Conservation (phyloP, 2,329 filamentous ascomycete genomes). For the Aspergillus ochraceus region DNA sequence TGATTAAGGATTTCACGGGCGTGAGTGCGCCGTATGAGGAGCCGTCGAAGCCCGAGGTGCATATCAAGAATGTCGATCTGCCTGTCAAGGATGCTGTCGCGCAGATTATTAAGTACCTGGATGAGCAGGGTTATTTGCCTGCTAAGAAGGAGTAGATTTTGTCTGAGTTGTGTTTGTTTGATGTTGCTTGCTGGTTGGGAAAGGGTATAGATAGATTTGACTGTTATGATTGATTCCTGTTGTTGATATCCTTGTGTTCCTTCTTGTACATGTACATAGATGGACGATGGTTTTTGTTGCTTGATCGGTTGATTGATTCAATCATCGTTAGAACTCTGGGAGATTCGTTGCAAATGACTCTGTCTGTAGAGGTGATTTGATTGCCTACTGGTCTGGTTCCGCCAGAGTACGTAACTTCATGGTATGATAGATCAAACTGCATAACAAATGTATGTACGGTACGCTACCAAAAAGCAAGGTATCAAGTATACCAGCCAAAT, state of each 20-base stretch:
- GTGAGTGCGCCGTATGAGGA: constrained; percentile 94
- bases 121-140: constrained; percentile 64
- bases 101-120: constrained; percentile 77
- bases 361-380: no score
- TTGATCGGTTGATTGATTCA: no score
- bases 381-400: not conserved
- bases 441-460: constrained; percentile 15
- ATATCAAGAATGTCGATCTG: constrained; percentile 77
- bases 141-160: constrained; percentile 34
- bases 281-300: not conserved
- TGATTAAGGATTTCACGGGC: constrained; percentile 97
- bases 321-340: no score
- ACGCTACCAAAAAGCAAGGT: constrained; percentile 9
- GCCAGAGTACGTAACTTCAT: not conserved
- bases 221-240: not conserved
- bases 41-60: constrained; percentile 80
- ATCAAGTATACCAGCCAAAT: constrained; percentile 6
- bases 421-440: not conserved
- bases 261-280: not conserved
- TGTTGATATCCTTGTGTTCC: not conserved
- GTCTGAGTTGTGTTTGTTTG: not conserved
- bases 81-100: constrained; percentile 85
- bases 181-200: not conserved
- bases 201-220: not conserved
- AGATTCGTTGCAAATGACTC: no score